Conservation (phyloP, 805 yeast species). For the Tetrapisispora nanseiensis region DNA sequence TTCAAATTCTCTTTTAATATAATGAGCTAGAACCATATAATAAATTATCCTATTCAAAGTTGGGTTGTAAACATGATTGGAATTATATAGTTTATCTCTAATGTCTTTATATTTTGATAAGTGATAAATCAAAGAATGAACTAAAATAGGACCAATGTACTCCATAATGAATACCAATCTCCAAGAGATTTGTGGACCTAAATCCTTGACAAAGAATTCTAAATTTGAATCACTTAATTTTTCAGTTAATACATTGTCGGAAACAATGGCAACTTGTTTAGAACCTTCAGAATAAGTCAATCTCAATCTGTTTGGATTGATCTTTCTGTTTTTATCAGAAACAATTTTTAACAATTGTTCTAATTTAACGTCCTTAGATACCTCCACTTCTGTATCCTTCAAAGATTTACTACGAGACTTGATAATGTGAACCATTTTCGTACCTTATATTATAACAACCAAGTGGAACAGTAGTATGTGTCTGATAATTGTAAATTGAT, state of each 20-base stretch:
- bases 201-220: constrained; percentile 63
- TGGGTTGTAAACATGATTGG: constrained; percentile 12
- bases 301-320: constrained; percentile 46
- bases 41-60: constrained; percentile 27
- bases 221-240: constrained; percentile 31
- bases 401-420: constrained; percentile 53
- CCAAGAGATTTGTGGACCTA: constrained; percentile 93
- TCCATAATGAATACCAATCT: constrained; percentile 80
- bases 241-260: constrained; percentile 24
- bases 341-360: constrained; percentile 37
- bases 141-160: constrained; percentile 78
- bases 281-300: constrained; percentile 35
- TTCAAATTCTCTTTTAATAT: constrained; percentile 80
- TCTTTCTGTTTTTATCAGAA: constrained; percentile 33
- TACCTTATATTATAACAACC: not conserved
- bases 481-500: too few species aligned
- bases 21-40: constrained; percentile 57
- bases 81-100: constrained; percentile 8
- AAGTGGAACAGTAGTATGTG: too few species aligned
- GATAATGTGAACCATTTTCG: constrained; percentile 32
- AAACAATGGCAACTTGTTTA: constrained; percentile 26
- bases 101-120: constrained; percentile 17
- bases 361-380: constrained; percentile 32
- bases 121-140: constrained; percentile 63
- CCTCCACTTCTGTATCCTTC: constrained; percentile 34